phyloP scores from a whole-genome alignment of 768 basidiomycete species.

The Kwoniella shandongensis region DNA sequence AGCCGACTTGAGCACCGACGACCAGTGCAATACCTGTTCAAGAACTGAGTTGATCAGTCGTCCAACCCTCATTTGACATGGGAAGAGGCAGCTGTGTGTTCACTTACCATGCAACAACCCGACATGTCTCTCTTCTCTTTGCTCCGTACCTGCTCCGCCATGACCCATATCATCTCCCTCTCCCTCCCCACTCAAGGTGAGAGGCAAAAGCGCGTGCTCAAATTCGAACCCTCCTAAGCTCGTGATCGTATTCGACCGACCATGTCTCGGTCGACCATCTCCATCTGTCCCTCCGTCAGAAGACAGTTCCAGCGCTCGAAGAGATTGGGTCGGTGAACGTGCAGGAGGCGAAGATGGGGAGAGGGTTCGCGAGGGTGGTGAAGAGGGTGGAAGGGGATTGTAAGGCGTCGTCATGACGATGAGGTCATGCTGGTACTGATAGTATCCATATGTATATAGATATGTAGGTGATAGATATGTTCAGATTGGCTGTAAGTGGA shows the following conservation, averaged over 20 bases:
- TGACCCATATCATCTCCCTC: constrained; percentile 61
- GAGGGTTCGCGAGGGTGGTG: constrained; percentile 9
- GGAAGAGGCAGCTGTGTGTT: neutral
- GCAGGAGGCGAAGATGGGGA: constrained; percentile 31
- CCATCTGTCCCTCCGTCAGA: constrained; percentile 50
- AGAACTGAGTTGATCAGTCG: neutral
- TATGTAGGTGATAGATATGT: too few species aligned
- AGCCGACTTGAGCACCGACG: constrained; percentile 82
- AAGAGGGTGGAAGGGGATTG: constrained; percentile 27
- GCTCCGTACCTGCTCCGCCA: constrained; percentile 57
- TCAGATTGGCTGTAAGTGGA: too few species aligned
- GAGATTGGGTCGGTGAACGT: constrained; percentile 67
- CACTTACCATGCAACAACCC: constrained; percentile 71
- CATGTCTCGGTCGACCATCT: constrained; percentile 2
- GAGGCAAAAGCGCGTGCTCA: constrained; percentile 71
- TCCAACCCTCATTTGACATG: constrained; percentile 4
- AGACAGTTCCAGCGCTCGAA: constrained; percentile 75
- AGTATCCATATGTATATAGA: too few species aligned
- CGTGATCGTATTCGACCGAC: constrained; percentile 34
- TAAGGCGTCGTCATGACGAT: constrained; percentile 15
- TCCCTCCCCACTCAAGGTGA: constrained; percentile 74
- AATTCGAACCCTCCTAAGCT: constrained; percentile 65
- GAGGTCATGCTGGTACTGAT: too few species aligned
- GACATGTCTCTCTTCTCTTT: constrained; percentile 66
- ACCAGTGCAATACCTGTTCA: constrained; percentile 80